Percentiles rank a stretch among this genome's conserved stretches.
Conservation (phyloP, 148 eudicot species). For the Arbutus unedo region DNA sequence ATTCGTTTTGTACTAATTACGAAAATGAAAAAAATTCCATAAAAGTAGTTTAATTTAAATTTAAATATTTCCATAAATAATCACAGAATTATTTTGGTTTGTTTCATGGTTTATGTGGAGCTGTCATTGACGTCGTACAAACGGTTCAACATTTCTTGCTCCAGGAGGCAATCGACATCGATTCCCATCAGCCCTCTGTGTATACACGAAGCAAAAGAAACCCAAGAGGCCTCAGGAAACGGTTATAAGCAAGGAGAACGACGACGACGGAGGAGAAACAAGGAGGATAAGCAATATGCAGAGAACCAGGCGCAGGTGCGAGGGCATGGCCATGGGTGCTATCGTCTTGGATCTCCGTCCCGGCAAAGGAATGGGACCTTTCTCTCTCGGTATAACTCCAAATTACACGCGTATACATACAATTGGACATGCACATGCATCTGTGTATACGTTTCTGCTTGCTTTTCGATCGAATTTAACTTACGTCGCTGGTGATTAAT, state of each 20-base stretch:
- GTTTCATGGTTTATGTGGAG: too few relatives aligned
- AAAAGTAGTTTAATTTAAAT: too few relatives aligned
- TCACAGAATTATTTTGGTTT: too few relatives aligned
- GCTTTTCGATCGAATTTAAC: background rate
- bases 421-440: too few relatives aligned
- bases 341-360: slow-evolving; percentile 90
- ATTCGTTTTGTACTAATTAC: too few relatives aligned
- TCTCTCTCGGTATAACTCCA: slow-evolving; percentile 55
- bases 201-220: background rate
- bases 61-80: too few relatives aligned
- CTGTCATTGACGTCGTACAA: background rate
- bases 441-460: too few relatives aligned
- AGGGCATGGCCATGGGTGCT: slow-evolving; percentile 89
- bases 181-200: background rate
- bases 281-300: slow-evolving; percentile 15
- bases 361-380: slow-evolving; percentile 80
- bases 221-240: background rate
- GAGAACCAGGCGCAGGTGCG: slow-evolving; percentile 74
- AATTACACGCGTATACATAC: background rate
- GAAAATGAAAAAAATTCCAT: too few relatives aligned
- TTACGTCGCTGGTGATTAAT: background rate
- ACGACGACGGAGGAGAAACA: background rate
- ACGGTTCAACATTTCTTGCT: slow-evolving; percentile 15
- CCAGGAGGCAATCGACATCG: slow-evolving; percentile 13
- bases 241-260: background rate